Evolutionary conservation across 2,329 filamentous ascomycete genomes (phyloP).

Genomic region (Cadophora malorum): DNA sequence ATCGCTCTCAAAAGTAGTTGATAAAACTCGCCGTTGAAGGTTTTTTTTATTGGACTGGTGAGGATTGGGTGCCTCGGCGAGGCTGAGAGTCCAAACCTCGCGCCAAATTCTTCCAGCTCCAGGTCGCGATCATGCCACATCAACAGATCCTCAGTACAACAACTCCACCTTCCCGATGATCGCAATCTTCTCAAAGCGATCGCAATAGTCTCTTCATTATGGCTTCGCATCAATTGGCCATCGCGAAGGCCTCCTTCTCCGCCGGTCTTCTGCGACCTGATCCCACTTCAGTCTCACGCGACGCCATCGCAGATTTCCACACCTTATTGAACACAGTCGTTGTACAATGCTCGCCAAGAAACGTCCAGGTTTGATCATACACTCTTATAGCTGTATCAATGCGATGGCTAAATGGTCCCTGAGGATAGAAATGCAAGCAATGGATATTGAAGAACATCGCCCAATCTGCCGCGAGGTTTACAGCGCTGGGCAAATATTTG

Average conservation of each 20-base stretch:
- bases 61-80: conserved; percentile 5
- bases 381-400: conserved; percentile 43
- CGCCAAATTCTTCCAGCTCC: conserved; percentile 5
- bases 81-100: conserved; percentile 16
- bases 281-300: conserved; percentile 70
- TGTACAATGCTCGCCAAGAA: conserved; percentile 75
- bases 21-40: no score
- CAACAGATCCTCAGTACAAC: conserved; percentile 17
- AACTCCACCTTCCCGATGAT: conserved; percentile 9
- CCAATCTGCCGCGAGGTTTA: conserved; percentile 68
- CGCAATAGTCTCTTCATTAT: conserved; percentile 49
- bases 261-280: conserved; percentile 77
- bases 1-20: no score
- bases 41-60: neutral
- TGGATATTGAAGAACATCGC: conserved; percentile 80
- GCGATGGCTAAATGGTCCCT: conserved; percentile 48
- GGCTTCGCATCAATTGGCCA: conserved; percentile 74
- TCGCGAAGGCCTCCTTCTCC: conserved; percentile 80
- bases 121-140: neutral
- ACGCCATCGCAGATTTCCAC: conserved; percentile 74
- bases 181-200: neutral
- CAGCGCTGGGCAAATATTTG: conserved; percentile 77
- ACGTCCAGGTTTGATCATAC: conserved; percentile 80
- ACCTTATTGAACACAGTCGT: conserved; percentile 67
- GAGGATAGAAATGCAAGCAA: conserved; percentile 80